phyloP scores from a whole-genome alignment of 371 early-diverging fungal species.

The Mortierella sp. region DNA sequence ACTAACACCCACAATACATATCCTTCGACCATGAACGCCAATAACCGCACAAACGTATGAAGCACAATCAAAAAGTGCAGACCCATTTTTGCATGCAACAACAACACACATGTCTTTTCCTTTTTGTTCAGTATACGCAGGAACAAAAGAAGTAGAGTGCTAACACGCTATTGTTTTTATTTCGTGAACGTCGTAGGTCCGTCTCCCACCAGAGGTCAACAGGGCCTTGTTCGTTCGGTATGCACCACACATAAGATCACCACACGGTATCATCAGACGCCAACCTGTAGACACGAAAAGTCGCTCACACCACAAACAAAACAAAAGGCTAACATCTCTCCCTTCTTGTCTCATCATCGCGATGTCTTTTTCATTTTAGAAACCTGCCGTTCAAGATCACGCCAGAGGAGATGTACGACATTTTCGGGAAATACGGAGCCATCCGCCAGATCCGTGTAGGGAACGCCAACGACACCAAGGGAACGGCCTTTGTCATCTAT shows the following conservation, averaged over 20 bases:
- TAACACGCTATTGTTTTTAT: neutral
- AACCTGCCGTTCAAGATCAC: constrained; percentile 97
- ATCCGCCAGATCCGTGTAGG: constrained; percentile 96
- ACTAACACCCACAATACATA: neutral
- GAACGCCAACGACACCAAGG: constrained; percentile 87
- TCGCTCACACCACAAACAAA: neutral
- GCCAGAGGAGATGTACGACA: constrained; percentile 94
- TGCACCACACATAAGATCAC: neutral
- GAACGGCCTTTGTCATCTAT: constrained; percentile 97
- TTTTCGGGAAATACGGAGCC: constrained; percentile 98
- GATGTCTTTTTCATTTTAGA: constrained; percentile 47
- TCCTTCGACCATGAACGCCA: constrained; percentile 17
- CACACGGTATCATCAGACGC: neutral
- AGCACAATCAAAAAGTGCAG: neutral
- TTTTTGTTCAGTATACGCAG: neutral
- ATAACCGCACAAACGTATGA: constrained; percentile 48
- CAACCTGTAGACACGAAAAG: neutral
- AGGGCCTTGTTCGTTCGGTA: constrained; percentile 90
- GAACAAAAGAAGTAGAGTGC: neutral
- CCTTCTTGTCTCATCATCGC: neutral
- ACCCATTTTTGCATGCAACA: neutral
- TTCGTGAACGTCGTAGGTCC: constrained; percentile 63
- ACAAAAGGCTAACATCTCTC: too few species aligned
- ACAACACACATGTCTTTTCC: neutral
- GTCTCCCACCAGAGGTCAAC: constrained; percentile 95